phyloP scores from a whole-genome alignment of 106 monocot genomes.

The Dioscorea zingiberensis region DNA sequence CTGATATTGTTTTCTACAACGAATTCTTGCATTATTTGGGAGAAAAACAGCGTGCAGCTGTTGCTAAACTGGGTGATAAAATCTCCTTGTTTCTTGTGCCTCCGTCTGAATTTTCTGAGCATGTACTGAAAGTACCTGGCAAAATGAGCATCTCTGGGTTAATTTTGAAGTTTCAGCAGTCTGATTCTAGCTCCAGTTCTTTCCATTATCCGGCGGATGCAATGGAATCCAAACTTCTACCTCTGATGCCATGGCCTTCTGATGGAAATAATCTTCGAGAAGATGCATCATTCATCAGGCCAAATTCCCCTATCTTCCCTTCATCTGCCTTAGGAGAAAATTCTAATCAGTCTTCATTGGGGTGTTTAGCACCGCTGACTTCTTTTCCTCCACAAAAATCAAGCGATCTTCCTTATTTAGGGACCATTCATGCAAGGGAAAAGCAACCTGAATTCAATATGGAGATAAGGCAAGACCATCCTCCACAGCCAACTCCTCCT shows the following conservation, averaged over 20 bases:
- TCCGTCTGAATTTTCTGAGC: constrained; percentile 92
- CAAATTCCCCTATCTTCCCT: constrained; percentile 26
- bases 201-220: constrained; percentile 31
- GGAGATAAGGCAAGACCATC: constrained; percentile 25
- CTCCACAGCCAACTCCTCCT: constrained; percentile 27
- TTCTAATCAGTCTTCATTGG: constrained; percentile 31
- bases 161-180: constrained; percentile 67
- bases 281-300: constrained; percentile 25
- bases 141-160: constrained; percentile 98
- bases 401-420: constrained; percentile 18
- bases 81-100: constrained; percentile 84
- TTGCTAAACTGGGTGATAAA: constrained; percentile 83
- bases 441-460: constrained; percentile 15
- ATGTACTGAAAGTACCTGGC: constrained; percentile 88
- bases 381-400: constrained; percentile 14
- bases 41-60: constrained; percentile 89
- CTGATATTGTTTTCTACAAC: constrained; percentile 80
- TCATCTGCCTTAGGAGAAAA: constrained; percentile 23
- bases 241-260: constrained; percentile 5
- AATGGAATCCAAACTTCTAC: constrained; percentile 18
- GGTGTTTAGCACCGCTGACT: constrained; percentile 12
- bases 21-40: constrained; percentile 91
- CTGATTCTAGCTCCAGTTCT: constrained; percentile 34
- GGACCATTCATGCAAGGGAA: constrained; percentile 13
- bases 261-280: constrained; percentile 12